Evolutionary conservation across 2,329 filamentous ascomycete genomes (phyloP), one percentile per base, ranked within the genome.

Genomic region (Epichloe sibirici): DNA sequence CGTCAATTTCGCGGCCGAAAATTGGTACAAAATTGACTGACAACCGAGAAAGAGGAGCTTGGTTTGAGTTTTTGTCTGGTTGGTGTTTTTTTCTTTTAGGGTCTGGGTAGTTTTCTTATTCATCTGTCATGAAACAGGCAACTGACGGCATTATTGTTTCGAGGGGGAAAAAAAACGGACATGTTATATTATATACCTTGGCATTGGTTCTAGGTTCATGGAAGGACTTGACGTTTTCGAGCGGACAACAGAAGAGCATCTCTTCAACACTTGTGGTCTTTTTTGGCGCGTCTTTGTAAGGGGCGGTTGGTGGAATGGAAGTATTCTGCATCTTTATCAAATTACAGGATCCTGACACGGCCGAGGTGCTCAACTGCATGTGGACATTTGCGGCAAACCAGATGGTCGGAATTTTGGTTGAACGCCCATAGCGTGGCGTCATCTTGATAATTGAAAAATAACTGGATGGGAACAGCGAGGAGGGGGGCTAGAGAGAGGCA

Each of bases 101-200:
- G 49, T 45, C 53, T 54, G 47, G 38, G 52, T 48, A 52, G 15
- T 37, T 47, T 45, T 38, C 50, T 53, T n/a, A 55, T 53, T 17
- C 28, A 43, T 51, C 44, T 47, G 51, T 44, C 51, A 45, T 38
- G 49, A 42, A 48, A 48, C 50, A 31, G 54, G 48, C 49, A 53
- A 48, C 51, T 50, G 49, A 49, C 48, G 55, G 53, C 58, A 61
- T 57, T 57, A 48, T 47, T 52, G 56, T 55, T 51, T 53, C 54
- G 55, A 55, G 52, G 54, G 53, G 46, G 44, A 44, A 51, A 58
- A 49, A 48, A 44, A 51, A 58, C 51, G 50, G 53, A 52, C 48
- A 57, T 57, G 54, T 52, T 53, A 55, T 58, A 58, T 58, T 53
- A 55, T 58, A 59, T 58, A 57, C 54, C 55, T 55, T 48, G 57